phyloP scores from a whole-genome alignment of 192 early-diverging fungal genomes.

The Gaertneriomyces semiglobifer region DNA sequence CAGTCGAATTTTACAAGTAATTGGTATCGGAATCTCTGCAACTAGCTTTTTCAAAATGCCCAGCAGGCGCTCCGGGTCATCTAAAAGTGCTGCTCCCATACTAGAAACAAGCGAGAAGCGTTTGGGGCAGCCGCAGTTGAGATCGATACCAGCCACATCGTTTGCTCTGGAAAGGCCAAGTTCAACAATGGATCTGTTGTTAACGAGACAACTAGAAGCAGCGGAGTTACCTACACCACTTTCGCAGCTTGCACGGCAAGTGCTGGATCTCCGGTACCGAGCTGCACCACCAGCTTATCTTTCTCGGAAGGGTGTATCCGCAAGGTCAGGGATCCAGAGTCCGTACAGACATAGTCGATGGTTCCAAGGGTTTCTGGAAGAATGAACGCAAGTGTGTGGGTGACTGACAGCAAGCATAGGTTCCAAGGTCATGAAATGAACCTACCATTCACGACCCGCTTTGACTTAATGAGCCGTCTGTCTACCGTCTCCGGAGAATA shows the following conservation, averaged over 20 bases:
- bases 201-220: neutral
- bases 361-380: constrained; percentile 55
- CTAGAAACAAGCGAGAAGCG: constrained; percentile 88
- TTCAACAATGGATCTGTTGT: neutral
- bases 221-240: constrained; percentile 54
- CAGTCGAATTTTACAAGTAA: constrained; percentile 83
- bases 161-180: constrained; percentile 46
- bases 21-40: constrained; percentile 67
- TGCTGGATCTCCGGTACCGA: constrained; percentile 87
- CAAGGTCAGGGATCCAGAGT: constrained; percentile 63
- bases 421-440: neutral
- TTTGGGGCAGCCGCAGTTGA: constrained; percentile 99
- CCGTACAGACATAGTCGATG: constrained; percentile 66
- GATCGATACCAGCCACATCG: constrained; percentile 87
- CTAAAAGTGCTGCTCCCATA: constrained; percentile 90
- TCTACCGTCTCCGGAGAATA: constrained; percentile 90
- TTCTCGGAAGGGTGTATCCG: constrained; percentile 76
- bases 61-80: constrained; percentile 72
- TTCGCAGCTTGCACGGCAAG: constrained; percentile 81
- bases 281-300: constrained; percentile 78
- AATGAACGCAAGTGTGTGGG: neutral
- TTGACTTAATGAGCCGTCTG: constrained; percentile 71
- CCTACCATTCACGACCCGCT: constrained; percentile 72
- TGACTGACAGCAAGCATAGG: neutral
- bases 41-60: constrained; percentile 74